phyloP scores from a whole-genome alignment of 371 early-diverging fungal species.

The Circinella minor region DNA sequence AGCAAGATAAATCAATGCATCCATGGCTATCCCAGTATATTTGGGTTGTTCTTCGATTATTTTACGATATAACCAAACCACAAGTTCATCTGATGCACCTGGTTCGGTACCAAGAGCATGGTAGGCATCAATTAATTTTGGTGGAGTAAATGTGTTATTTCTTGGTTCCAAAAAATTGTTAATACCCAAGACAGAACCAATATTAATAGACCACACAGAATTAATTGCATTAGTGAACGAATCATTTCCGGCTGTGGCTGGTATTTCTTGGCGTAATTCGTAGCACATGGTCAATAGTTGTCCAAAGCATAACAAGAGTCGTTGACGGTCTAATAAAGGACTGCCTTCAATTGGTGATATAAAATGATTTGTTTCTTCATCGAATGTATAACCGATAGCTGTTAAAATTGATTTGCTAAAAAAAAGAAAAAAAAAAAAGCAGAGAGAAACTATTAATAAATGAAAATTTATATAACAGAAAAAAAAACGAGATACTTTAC shows the following conservation, averaged over 20 bases:
- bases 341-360: conserved; percentile 40
- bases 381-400: conserved; percentile 35
- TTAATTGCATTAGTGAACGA: not conserved
- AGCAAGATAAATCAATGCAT: conserved; percentile 45
- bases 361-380: conserved; percentile 22
- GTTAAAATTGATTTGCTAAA: conserved; percentile 42
- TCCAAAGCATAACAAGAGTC: conserved; percentile 25
- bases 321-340: conserved; percentile 7
- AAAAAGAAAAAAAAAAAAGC: not conserved
- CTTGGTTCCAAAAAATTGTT: conserved; percentile 12
- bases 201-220: not conserved
- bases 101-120: conserved; percentile 50
- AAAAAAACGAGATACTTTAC: conserved; percentile 21
- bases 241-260: conserved; percentile 14
- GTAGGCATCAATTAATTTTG: conserved; percentile 32
- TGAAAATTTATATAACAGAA: not conserved
- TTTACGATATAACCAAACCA: conserved; percentile 54
- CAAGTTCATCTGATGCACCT: conserved; percentile 50
- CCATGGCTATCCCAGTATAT: conserved; percentile 34
- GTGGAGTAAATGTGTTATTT: not conserved
- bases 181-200: conserved; percentile 6
- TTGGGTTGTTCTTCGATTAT: conserved; percentile 37
- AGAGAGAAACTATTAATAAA: too few relatives aligned
- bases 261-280: conserved; percentile 22
- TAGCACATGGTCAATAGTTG: conserved; percentile 32